Evolutionary conservation across 2,329 filamentous ascomycete genomes (phyloP).

Genomic region (Parascedosporium putredinis): DNA sequence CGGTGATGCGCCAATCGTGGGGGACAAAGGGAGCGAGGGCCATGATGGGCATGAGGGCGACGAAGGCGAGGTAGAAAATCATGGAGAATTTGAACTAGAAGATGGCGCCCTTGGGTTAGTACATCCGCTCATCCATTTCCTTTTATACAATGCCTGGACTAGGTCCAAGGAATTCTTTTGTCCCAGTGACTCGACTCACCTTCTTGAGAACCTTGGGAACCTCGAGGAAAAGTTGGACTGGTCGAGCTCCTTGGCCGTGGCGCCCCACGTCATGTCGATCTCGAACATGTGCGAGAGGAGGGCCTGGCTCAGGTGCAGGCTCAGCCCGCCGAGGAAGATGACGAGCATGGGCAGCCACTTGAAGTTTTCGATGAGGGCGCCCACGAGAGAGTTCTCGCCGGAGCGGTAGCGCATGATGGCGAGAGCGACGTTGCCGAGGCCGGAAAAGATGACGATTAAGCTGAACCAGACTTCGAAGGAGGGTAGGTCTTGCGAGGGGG

Average conservation of each 20-base stretch:
- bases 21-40: conserved; percentile 35
- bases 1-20: conserved; percentile 42
- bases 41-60: conserved; percentile 38
- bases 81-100: no score
- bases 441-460: conserved; percentile 69
- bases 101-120: no score
- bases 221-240: conserved; percentile 46
- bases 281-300: conserved; percentile 32
- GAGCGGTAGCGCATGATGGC: conserved; percentile 54
- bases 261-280: conserved; percentile 37
- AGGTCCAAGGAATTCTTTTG: no score
- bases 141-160: no score
- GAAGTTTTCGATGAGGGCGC: conserved; percentile 36
- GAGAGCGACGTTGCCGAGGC: conserved; percentile 52
- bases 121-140: no score
- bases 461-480: conserved; percentile 74
- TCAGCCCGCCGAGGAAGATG: conserved; percentile 33
- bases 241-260: conserved; percentile 49
- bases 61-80: conserved; percentile 34
- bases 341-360: conserved; percentile 50
- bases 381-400: conserved; percentile 39
- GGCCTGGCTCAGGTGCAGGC: conserved; percentile 29
- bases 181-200: conserved; percentile 46
- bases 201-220: conserved; percentile 41
- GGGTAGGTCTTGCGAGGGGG: conserved; percentile 70